These are phyloP conservation scores for Peniophora sp. DNA, from an alignment of 1,284 basidiomycete genomes.

Conservation along the genomic window DNA sequence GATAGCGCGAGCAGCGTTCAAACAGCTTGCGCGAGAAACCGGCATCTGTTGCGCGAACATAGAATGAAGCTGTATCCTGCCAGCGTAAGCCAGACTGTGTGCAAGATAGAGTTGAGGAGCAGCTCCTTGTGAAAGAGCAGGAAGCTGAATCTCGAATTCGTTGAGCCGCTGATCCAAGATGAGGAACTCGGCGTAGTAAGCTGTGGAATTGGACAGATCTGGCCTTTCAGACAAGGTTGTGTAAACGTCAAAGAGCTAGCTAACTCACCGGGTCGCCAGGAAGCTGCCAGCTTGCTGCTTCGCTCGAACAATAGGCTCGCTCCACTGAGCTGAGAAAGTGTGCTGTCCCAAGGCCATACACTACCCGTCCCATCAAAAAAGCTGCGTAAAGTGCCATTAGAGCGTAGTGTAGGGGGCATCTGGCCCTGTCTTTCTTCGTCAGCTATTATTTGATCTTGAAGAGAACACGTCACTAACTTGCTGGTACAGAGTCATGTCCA, in stretches of 20 bases:
- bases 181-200: slow-evolving; percentile 18
- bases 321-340: not conserved
- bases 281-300: slow-evolving; percentile 15
- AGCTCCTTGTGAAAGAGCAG: slow-evolving; percentile 9
- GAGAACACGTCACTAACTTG: slow-evolving; percentile 24
- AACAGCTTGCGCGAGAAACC: slow-evolving; percentile 19
- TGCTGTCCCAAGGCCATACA: not conserved
- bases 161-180: slow-evolving; percentile 26
- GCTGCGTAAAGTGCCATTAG: not conserved
- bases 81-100: slow-evolving; percentile 22
- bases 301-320: slow-evolving; percentile 13
- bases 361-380: not conserved
- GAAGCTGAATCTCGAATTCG: slow-evolving; percentile 20
- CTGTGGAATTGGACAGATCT: slow-evolving; percentile 12
- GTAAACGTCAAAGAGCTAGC: too few relatives aligned
- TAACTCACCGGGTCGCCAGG: slow-evolving; percentile 11
- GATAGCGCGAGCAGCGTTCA: slow-evolving; percentile 17
- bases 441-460: not conserved
- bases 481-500: slow-evolving; percentile 51
- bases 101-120: slow-evolving; percentile 16
- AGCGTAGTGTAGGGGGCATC: slow-evolving; percentile 2
- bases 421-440: slow-evolving; percentile 9
- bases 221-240: too few relatives aligned
- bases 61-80: slow-evolving; percentile 28
- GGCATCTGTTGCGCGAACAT: slow-evolving; percentile 17